Evolutionary conservation across 2,329 filamentous ascomycete species (phyloP).

Genomic region (Arthroderma sp.): DNA sequence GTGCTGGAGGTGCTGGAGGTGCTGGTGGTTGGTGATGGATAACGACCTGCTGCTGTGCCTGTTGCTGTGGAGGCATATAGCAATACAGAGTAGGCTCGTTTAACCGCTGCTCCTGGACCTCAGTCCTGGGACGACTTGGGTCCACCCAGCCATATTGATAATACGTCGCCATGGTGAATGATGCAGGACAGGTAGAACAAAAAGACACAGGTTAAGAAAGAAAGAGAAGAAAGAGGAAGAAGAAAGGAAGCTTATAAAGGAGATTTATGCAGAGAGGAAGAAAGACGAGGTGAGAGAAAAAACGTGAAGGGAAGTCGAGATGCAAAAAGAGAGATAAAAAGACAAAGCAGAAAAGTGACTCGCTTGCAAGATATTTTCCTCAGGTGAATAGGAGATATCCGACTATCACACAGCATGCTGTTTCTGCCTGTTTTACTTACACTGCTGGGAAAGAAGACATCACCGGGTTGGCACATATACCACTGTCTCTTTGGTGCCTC

Average conservation of each 20-base stretch:
- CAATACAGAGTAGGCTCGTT: slow-evolving; percentile 9
- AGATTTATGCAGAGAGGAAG: not conserved
- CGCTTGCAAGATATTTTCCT: no score
- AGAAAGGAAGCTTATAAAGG: not conserved
- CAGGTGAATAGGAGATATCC: no score
- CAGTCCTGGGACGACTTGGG: slow-evolving; percentile 2
- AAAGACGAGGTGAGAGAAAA: not conserved
- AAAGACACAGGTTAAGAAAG: not conserved
- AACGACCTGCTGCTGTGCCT: not conserved
- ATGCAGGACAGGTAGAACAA: not conserved
- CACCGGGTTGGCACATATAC: slow-evolving; percentile 10
- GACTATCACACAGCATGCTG: no score
- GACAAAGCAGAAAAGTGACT: not conserved
- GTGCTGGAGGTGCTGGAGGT: not conserved
- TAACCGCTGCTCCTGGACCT: no score
- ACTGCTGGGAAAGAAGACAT: slow-evolving; percentile 8
- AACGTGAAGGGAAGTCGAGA: not conserved
- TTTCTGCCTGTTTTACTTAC: not conserved
- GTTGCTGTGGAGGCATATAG: slow-evolving; percentile 8
- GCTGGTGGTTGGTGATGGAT: not conserved
- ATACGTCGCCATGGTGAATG: slow-evolving; percentile 6
- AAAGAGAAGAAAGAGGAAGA: not conserved
- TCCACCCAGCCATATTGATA: slow-evolving; percentile 10
- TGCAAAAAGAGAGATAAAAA: not conserved
- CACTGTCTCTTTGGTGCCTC: slow-evolving; percentile 9